A percentile compares a stretch with the other conserved stretches of the same genome.
phyloP scores from a whole-genome alignment of 345 rosid genomes.

The Brassica nigra region DNA sequence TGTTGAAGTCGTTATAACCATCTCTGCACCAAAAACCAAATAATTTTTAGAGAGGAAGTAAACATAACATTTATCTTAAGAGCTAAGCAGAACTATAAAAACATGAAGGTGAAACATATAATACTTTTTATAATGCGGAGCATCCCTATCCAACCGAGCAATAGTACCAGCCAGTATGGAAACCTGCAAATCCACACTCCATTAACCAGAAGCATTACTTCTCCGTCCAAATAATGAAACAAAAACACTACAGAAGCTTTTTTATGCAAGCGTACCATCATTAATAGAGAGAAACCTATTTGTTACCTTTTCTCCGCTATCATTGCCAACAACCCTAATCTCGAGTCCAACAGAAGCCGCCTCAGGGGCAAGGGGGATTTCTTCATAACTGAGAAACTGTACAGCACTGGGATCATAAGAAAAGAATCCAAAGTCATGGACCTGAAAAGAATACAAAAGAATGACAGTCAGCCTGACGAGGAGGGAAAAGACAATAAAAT shows the following conservation, averaged over 20 bases:
- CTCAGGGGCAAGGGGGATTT: conserved; percentile 95
- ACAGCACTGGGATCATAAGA: conserved; percentile 75
- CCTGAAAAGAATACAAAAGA: conserved; percentile 50
- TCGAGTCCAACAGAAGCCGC: conserved; percentile 93
- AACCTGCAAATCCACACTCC: conserved; percentile 60
- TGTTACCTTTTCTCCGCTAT: conserved; percentile 93
- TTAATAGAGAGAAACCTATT: not conserved
- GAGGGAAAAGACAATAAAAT: not conserved
- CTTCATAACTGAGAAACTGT: conserved; percentile 81
- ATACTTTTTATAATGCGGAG: conserved; percentile 86
- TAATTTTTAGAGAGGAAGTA: not conserved
- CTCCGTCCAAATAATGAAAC: not conserved
- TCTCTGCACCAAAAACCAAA: conserved; percentile 69
- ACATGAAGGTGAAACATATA: conserved; percentile 30
- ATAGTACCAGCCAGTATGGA: conserved; percentile 95
- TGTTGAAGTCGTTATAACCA: conserved; percentile 98
- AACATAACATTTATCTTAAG: not conserved
- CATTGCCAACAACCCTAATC: conserved; percentile 96
- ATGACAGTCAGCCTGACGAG: conserved; percentile 36
- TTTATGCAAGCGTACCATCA: not conserved
- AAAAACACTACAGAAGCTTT: not conserved
- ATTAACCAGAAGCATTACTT: conserved; percentile 14
- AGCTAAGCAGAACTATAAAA: conserved; percentile 20
- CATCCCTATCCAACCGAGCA: conserved; percentile 97
- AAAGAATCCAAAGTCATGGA: conserved; percentile 98